phyloP scores from a whole-genome alignment of 2,329 filamentous ascomycete species.

The Septoria linicola region DNA sequence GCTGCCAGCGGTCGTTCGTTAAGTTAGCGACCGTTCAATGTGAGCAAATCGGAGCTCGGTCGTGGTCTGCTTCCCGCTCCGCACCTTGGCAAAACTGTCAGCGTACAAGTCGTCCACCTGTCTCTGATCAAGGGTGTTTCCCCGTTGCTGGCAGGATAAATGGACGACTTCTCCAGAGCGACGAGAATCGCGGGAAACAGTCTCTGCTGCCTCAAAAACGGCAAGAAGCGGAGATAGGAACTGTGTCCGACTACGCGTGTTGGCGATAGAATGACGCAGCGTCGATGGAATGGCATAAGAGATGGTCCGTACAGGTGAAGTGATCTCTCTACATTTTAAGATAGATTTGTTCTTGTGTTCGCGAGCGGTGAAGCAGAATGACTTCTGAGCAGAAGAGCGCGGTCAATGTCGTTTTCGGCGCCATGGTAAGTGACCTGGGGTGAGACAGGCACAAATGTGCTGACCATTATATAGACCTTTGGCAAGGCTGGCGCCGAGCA shows the following conservation, averaged over 20 bases:
- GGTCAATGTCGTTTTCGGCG: slow-evolving; percentile 31
- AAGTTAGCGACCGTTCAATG: too few relatives aligned
- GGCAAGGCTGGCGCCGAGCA: neutral
- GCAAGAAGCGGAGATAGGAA: neutral
- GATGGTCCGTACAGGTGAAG: neutral
- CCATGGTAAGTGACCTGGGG: slow-evolving; percentile 26
- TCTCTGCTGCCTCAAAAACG: too few relatives aligned
- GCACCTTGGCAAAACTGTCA: too few relatives aligned
- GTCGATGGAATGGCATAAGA: neutral
- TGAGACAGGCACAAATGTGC: neutral
- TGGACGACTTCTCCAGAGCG: too few relatives aligned
- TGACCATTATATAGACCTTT: neutral
- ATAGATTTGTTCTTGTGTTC: too few relatives aligned
- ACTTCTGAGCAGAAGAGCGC: slow-evolving; percentile 27
- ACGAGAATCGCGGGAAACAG: too few relatives aligned
- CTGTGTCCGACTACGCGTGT: neutral
- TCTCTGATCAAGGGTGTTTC: too few relatives aligned
- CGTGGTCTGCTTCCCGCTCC: too few relatives aligned
- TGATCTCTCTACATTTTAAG: neutral
- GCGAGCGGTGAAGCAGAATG: slow-evolving; percentile 19
- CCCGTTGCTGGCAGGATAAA: too few relatives aligned
- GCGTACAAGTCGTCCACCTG: too few relatives aligned
- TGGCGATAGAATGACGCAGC: neutral
- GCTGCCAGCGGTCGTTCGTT: too few relatives aligned
- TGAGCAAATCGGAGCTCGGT: too few relatives aligned